These are phyloP conservation scores for Sclerospora graminicola DNA, from an alignment of 352 stramenopile genomes.

Conservation along the genomic window DNA sequence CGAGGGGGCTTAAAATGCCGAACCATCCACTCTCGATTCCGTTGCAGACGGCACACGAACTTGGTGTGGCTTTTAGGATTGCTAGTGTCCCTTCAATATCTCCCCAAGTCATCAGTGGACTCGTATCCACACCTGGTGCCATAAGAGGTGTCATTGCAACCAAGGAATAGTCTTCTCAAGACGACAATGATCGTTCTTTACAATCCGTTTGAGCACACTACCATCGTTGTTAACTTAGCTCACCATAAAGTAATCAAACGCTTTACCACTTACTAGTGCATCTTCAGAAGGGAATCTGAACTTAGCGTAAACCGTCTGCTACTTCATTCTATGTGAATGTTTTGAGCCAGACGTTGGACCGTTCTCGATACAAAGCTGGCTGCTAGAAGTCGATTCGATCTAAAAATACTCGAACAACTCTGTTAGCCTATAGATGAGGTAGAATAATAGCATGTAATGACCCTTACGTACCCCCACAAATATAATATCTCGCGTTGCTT, in stretches of 20 bases:
- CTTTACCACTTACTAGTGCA: slow-evolving; percentile 11
- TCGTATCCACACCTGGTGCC: slow-evolving; percentile 56
- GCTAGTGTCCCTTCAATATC: slow-evolving; percentile 77
- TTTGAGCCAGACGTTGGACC: slow-evolving; percentile 11
- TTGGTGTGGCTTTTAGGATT: slow-evolving; percentile 33
- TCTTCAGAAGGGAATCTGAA: slow-evolving; percentile 41
- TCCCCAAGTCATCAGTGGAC: slow-evolving; percentile 79
- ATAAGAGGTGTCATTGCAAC: slow-evolving; percentile 77
- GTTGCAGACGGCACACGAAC: slow-evolving; percentile 11
- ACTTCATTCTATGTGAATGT: slow-evolving; percentile 20
- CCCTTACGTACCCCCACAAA: slow-evolving; percentile 37
- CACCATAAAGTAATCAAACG: background rate
- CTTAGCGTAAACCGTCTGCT: slow-evolving; percentile 63
- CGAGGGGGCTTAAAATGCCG: background rate
- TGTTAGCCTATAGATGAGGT: background rate
- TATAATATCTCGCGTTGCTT: slow-evolving; percentile 42
- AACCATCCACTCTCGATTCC: no score
- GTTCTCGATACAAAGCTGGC: slow-evolving; percentile 37
- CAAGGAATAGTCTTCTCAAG: slow-evolving; percentile 28
- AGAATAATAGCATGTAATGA: no score
- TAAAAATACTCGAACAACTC: slow-evolving; percentile 5
- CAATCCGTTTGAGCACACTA: background rate
- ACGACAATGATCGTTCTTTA: background rate
- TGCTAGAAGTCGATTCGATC: slow-evolving; percentile 10
- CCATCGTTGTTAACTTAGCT: background rate